These are phyloP conservation scores for Suhomyces vadensis DNA, from an alignment of 805 yeast genomes.

Conservation along the genomic window DNA sequence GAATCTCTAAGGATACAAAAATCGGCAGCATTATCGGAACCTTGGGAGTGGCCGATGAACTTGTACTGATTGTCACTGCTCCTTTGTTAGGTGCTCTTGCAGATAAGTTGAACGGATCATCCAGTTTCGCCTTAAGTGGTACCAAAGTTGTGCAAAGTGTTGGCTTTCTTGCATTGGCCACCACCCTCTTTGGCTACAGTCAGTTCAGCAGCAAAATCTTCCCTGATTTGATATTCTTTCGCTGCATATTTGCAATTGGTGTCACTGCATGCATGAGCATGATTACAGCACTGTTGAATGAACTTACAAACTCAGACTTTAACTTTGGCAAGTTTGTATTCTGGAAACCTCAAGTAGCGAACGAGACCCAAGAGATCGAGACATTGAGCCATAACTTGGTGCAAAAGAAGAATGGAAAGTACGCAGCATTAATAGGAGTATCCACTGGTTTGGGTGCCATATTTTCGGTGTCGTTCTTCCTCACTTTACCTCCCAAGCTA, in stretches of 20 bases:
- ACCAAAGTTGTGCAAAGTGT: slow-evolving; percentile 51
- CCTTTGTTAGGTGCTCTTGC: slow-evolving; percentile 65
- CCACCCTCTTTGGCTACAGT: slow-evolving; percentile 52
- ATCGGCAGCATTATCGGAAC: slow-evolving; percentile 37
- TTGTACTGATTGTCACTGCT: slow-evolving; percentile 51
- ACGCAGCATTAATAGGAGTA: slow-evolving; percentile 62
- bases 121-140: slow-evolving; percentile 38
- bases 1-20: slow-evolving; percentile 21
- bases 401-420: slow-evolving; percentile 42
- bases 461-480: slow-evolving; percentile 53
- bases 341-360: slow-evolving; percentile 24
- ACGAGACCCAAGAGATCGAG: background rate
- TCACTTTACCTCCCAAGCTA: slow-evolving; percentile 58
- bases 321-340: slow-evolving; percentile 26
- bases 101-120: slow-evolving; percentile 46
- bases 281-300: slow-evolving; percentile 62
- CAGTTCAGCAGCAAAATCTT: slow-evolving; percentile 33
- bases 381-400: background rate
- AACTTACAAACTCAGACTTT: slow-evolving; percentile 49
- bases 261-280: slow-evolving; percentile 55
- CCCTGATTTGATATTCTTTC: slow-evolving; percentile 50
- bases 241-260: slow-evolving; percentile 63
- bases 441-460: slow-evolving; percentile 69
- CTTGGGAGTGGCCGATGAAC: slow-evolving; percentile 56
- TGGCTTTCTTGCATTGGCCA: slow-evolving; percentile 51